Conservation (phyloP, 2,329 filamentous ascomycete species). For the Xylaria sp. region DNA sequence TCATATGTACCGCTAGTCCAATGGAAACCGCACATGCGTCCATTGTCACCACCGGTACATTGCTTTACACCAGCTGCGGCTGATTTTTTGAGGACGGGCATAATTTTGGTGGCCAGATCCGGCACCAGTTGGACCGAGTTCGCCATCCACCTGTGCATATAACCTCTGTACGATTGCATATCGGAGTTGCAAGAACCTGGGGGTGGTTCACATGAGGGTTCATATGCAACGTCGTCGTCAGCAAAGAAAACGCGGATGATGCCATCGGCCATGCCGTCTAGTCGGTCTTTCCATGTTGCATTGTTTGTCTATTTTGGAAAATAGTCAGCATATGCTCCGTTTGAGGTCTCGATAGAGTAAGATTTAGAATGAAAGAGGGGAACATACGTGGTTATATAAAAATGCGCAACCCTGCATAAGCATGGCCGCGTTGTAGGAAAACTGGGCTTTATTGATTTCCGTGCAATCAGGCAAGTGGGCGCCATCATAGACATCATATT, state of each 20-base stretch:
- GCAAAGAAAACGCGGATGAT: conserved; percentile 65
- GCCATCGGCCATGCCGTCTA: conserved; percentile 66
- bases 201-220: conserved; percentile 72
- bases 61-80: conserved; percentile 69
- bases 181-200: conserved; percentile 72
- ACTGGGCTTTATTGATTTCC: conserved; percentile 70
- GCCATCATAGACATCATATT: conserved; percentile 74
- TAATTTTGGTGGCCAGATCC: conserved; percentile 64
- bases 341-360: not conserved
- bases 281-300: conserved; percentile 64
- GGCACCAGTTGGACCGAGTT: conserved; percentile 72
- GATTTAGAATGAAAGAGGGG: not conserved
- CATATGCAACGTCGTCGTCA: conserved; percentile 67
- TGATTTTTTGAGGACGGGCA: conserved; percentile 68
- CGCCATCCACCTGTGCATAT: conserved; percentile 73
- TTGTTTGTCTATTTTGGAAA: conserved; percentile 58
- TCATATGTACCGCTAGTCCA: conserved; percentile 60
- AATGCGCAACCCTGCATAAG: conserved; percentile 72
- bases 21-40: conserved; percentile 72
- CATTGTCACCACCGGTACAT: conserved; percentile 69
- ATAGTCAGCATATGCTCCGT: not conserved
- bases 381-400: conserved; percentile 72
- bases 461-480: conserved; percentile 70
- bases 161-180: conserved; percentile 78
- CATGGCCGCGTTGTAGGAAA: conserved; percentile 74